Percentiles rank a stretch among this genome's conserved stretches.
Conservation (phyloP, 2,329 filamentous ascomycete species). For the Nemania sp. region DNA sequence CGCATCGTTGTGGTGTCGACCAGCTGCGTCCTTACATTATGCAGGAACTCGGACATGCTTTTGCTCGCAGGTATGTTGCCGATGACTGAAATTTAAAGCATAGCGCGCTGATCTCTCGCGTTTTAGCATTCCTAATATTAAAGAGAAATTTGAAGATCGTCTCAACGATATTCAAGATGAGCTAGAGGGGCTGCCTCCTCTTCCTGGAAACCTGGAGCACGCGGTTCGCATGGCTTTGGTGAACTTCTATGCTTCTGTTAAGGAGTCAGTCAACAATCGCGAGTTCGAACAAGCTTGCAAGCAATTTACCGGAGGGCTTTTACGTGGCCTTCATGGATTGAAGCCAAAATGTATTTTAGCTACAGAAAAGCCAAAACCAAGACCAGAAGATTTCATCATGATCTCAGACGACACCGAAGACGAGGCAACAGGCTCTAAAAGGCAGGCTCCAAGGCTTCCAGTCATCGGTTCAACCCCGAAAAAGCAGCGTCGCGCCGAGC, state of each 20-base stretch:
- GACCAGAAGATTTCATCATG: background rate
- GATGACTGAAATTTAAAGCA: background rate
- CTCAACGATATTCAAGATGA: conserved; percentile 56
- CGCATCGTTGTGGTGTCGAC: conserved; percentile 54
- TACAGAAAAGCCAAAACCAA: background rate
- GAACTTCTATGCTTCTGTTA: conserved; percentile 43
- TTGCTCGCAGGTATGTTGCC: conserved; percentile 43
- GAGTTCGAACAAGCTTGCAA: conserved; percentile 39
- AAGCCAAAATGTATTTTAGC: conserved; percentile 29
- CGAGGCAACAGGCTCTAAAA: conserved; percentile 7
- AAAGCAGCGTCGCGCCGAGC: background rate
- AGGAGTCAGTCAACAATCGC: conserved; percentile 55
- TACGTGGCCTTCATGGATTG: conserved; percentile 22
- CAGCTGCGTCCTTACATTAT: conserved; percentile 58
- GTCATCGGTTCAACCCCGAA: background rate
- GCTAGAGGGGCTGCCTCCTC: conserved; percentile 63
- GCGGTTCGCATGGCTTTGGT: conserved; percentile 58
- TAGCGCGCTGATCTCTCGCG: background rate
- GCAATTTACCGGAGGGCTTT: conserved; percentile 30
- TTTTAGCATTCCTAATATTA: conserved; percentile 54
- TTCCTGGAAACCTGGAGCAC: conserved; percentile 66
- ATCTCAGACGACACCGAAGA: conserved; percentile 38
- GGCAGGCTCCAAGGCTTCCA: background rate
- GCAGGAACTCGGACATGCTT: conserved; percentile 54
- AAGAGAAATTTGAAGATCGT: conserved; percentile 53